These are phyloP conservation scores for Phaffomyces antillensis DNA, from an alignment of 805 yeast species.

Conservation along the genomic window DNA sequence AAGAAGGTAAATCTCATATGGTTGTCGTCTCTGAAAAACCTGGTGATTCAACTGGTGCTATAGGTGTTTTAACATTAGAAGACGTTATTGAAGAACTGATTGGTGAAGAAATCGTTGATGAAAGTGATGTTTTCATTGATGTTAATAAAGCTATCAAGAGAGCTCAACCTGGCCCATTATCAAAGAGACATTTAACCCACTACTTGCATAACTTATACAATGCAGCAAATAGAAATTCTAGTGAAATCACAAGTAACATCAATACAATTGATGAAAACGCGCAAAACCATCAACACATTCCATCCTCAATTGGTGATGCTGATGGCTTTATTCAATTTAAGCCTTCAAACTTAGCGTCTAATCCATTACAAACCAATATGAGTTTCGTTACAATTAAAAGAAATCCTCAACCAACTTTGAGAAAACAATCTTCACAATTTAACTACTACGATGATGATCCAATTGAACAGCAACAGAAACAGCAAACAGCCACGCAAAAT, in stretches of 20 bases:
- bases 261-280: not conserved
- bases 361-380: slow-evolving; percentile 61
- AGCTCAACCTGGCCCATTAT: slow-evolving; percentile 66
- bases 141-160: slow-evolving; percentile 82
- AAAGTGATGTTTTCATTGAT: slow-evolving; percentile 88
- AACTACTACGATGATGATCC: slow-evolving; percentile 17
- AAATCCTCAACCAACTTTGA: slow-evolving; percentile 30
- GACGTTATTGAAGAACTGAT: slow-evolving; percentile 97
- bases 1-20: slow-evolving; percentile 97
- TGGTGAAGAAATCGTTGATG: slow-evolving; percentile 97
- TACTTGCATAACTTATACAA: slow-evolving; percentile 59
- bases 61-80: slow-evolving; percentile 89
- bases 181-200: slow-evolving; percentile 61
- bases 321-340: slow-evolving; percentile 17
- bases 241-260: slow-evolving; percentile 22
- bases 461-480: slow-evolving; percentile 8
- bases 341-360: slow-evolving; percentile 53
- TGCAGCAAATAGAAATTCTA: slow-evolving; percentile 35
- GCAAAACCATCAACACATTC: not conserved
- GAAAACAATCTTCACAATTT: slow-evolving; percentile 8
- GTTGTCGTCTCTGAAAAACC: slow-evolving; percentile 84
- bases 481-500: slow-evolving; percentile 3
- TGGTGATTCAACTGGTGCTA: slow-evolving; percentile 75
- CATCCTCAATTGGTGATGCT: slow-evolving; percentile 2
- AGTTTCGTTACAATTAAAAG: slow-evolving; percentile 63